Conservation (phyloP, 2,329 filamentous ascomycete genomes). For the Cucurbitaria berberidis region DNA sequence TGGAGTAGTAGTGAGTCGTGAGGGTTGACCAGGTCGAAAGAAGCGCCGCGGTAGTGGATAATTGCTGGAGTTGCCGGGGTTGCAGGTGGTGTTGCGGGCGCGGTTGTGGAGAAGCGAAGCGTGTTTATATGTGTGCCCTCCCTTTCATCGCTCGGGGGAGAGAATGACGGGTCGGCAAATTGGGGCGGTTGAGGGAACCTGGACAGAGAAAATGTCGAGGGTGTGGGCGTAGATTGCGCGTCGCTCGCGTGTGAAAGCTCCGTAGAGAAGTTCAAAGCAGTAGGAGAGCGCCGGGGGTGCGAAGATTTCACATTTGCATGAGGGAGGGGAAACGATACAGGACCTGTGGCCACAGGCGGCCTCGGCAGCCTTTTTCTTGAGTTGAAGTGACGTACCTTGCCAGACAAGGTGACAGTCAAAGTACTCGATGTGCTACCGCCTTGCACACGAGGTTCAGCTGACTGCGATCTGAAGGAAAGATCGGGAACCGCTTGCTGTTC, state of each 20-base stretch:
- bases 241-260: slow-evolving; percentile 28
- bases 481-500: slow-evolving; percentile 25
- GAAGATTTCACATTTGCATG: slow-evolving; percentile 25
- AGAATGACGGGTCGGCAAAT: slow-evolving; percentile 24
- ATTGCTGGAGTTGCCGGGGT: slow-evolving; percentile 48
- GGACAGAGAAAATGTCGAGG: slow-evolving; percentile 40
- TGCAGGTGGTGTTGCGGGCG: slow-evolving; percentile 44
- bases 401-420: slow-evolving; percentile 14
- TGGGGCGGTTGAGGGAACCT: slow-evolving; percentile 45
- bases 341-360: slow-evolving; percentile 26
- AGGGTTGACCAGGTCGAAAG: slow-evolving; percentile 50
- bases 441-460: slow-evolving; percentile 32
- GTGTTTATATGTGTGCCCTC: slow-evolving; percentile 25
- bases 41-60: slow-evolving; percentile 48
- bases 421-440: slow-evolving; percentile 23
- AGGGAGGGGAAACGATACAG: slow-evolving; percentile 12
- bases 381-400: slow-evolving; percentile 40
- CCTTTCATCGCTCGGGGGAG: slow-evolving; percentile 29
- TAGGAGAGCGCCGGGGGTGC: slow-evolving; percentile 22
- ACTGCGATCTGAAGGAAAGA: slow-evolving; percentile 33
- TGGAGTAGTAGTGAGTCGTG: slow-evolving; percentile 45
- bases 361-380: slow-evolving; percentile 45
- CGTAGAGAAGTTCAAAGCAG: slow-evolving; percentile 26
- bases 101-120: slow-evolving; percentile 31
- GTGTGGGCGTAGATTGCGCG: slow-evolving; percentile 24